phyloP scores from a whole-genome alignment of 75 land plant genomes.

The Sequoiadendron giganteum region DNA sequence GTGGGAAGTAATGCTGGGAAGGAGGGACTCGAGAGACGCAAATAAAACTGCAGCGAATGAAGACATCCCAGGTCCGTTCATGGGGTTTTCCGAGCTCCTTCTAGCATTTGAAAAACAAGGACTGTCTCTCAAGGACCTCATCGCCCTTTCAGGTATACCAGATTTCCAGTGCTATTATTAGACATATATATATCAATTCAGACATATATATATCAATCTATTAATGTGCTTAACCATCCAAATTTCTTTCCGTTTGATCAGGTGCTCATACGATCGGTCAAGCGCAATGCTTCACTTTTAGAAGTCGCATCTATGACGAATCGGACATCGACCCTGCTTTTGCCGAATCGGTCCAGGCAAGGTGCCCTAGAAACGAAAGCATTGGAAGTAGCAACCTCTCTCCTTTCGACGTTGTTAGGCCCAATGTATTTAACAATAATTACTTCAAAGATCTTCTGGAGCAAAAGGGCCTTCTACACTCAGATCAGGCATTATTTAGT shows the following conservation, averaged over 20 bases:
- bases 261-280: constrained; percentile 31
- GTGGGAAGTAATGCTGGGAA: constrained; percentile 32
- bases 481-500: background rate
- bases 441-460: background rate
- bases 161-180: background rate
- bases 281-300: constrained; percentile 20
- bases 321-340: background rate
- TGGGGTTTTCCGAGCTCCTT: background rate
- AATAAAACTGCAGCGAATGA: constrained; percentile 10
- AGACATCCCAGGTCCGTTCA: constrained; percentile 10
- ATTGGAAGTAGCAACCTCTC: background rate
- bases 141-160: constrained; percentile 20
- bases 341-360: background rate
- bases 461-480: background rate
- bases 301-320: constrained; percentile 21
- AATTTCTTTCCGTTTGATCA: background rate
- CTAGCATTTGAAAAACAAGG: constrained; percentile 9
- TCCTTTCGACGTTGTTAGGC: background rate
- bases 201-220: background rate
- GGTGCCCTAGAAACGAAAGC: constrained; percentile 14
- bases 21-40: constrained; percentile 27
- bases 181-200: too few relatives aligned
- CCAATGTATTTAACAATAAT: background rate
- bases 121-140: constrained; percentile 18
- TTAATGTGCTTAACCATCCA: background rate